Base-by-base conservation (phyloP, 23 red algal species). In the Gracilaria domingensis region DNA sequence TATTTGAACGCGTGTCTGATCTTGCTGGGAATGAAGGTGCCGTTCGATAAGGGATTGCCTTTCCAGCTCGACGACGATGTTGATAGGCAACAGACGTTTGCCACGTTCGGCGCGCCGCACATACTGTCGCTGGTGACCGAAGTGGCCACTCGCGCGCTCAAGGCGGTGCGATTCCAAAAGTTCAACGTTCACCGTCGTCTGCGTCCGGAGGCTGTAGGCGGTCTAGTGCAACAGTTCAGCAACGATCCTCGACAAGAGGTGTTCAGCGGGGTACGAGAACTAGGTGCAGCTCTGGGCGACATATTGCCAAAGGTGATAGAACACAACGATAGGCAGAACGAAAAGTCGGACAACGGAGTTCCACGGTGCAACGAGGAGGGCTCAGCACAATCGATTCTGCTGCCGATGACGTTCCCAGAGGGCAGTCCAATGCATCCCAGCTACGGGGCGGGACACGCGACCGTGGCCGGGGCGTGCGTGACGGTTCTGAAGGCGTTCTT, bases 111-210 rank as follows among this genome's bases (percentile, higher is more conserved):
- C 3, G 82, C 81, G 11, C 91, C 91, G 0, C 91, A 94, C 47
- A 80, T 94, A 28, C 91, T 94, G 28, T 72, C 91, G 35, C 81
- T 94, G 32, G 82, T 94, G 18, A 88, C 91, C 11, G 91, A 94
- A 30, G 91, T 94, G 70, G 91, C 91, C 34, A 94, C 91, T 12
- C 81, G 91, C 51, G 91, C 91, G 25, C 67, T 94, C 28, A 94
- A 94, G 82, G 91, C 91, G 33, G 91, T 94, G 42, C 81, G 91
- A 2, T 94, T 81, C 72, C 91, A 94, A 56, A 94, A 94, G 75
- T 88, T 80, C 38, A 86, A 94, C 81, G 58, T 73, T 2, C 91
- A 94, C 62, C 81, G 91, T 7, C 81, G 91, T 2, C 67, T 94
- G n/a, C 80, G 91, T 7, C 91, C 91, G 1, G 91, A 94, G 39